phyloP scores from a whole-genome alignment of 2,329 filamentous ascomycete species.

The Sarocladium oryzae region DNA sequence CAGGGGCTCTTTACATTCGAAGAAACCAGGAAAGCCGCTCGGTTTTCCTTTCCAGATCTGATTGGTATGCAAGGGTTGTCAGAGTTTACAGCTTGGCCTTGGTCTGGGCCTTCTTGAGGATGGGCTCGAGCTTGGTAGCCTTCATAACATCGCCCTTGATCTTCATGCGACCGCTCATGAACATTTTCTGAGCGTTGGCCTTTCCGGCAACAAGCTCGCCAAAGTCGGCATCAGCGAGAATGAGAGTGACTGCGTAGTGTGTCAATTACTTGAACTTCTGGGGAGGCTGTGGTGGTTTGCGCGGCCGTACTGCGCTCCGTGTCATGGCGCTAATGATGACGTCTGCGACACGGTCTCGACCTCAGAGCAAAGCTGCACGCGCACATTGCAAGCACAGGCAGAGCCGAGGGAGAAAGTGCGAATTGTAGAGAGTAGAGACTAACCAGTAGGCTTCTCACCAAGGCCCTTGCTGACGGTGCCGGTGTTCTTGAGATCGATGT shows the following conservation, averaged over 20 bases:
- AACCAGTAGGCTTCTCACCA: constrained; percentile 78
- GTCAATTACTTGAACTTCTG: neutral
- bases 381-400: neutral
- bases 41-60: no score
- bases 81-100: constrained; percentile 73
- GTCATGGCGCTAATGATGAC: no score
- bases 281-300: neutral
- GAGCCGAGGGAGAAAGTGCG: no score
- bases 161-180: constrained; percentile 99
- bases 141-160: constrained; percentile 98
- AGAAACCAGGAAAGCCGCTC: no score
- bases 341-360: neutral
- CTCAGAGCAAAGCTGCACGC: no score
- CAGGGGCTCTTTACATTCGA: no score
- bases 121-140: constrained; percentile 91
- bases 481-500: constrained; percentile 90
- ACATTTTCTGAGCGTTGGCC: constrained; percentile 89
- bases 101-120: constrained; percentile 79
- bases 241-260: constrained; percentile 63
- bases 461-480: constrained; percentile 74
- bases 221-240: constrained; percentile 82
- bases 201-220: constrained; percentile 74
- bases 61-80: no score
- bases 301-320: no score
- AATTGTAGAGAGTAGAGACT: no score